Evolutionary conservation across 2,329 filamentous ascomycete genomes (phyloP).

Genomic region (Myriosclerotinia scirpicola): DNA sequence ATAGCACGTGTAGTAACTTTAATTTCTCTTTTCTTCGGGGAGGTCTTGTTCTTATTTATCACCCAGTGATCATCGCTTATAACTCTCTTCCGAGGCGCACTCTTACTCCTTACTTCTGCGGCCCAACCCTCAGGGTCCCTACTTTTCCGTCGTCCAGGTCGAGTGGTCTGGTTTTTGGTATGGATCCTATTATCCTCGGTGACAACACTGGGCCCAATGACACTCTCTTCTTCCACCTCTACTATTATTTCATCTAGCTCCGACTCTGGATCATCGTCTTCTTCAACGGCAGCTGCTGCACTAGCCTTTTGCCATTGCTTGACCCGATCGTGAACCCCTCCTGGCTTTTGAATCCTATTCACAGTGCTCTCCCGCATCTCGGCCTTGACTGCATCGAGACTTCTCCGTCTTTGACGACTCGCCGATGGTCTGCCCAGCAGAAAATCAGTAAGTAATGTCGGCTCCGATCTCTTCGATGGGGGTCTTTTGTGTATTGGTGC

Average conservation of each 20-base stretch:
- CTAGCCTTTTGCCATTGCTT: slow-evolving; percentile 82
- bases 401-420: slow-evolving; percentile 56
- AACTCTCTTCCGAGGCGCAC: slow-evolving; percentile 77
- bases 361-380: slow-evolving; percentile 54
- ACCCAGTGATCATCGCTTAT: slow-evolving; percentile 92
- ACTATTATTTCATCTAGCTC: slow-evolving; percentile 63
- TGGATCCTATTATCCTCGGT: slow-evolving; percentile 60
- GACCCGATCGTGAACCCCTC: slow-evolving; percentile 74
- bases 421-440: slow-evolving; percentile 57
- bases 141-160: slow-evolving; percentile 29
- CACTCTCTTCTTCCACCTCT: slow-evolving; percentile 58
- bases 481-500: slow-evolving; percentile 34
- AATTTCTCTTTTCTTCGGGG: slow-evolving; percentile 43
- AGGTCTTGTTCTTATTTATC: slow-evolving; percentile 49
- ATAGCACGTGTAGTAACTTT: slow-evolving; percentile 38
- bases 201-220: slow-evolving; percentile 36
- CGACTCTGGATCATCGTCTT: slow-evolving; percentile 50
- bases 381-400: slow-evolving; percentile 58
- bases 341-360: slow-evolving; percentile 59
- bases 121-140: slow-evolving; percentile 39
- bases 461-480: slow-evolving; percentile 40
- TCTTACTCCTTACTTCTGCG: slow-evolving; percentile 33
- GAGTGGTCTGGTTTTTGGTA: slow-evolving; percentile 40
- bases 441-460: slow-evolving; percentile 57
- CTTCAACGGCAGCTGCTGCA: slow-evolving; percentile 59